phyloP scores from a whole-genome alignment of 176 grass and related monocot species.

The Chrysopogon serrulatus region DNA sequence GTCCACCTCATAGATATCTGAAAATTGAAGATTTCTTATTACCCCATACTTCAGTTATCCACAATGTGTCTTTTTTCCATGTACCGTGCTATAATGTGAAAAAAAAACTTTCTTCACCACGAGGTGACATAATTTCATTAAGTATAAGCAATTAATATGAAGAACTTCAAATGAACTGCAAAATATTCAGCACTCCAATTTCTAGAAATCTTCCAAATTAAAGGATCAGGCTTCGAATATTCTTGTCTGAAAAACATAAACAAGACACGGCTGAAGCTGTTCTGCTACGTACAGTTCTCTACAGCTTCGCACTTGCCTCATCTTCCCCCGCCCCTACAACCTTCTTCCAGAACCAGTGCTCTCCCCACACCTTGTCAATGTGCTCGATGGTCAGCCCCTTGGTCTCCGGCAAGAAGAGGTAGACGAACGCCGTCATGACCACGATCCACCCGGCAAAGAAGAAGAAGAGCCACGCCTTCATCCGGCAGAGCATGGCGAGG shows the following conservation, averaged over 20 bases:
- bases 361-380: constrained; percentile 30
- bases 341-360: constrained; percentile 46
- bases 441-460: constrained; percentile 44
- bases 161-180: no score
- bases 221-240: no score
- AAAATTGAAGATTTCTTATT: background rate
- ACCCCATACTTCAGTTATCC: background rate
- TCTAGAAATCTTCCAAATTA: no score
- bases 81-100: no score
- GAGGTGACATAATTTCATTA: no score
- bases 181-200: no score
- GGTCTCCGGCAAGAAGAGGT: constrained; percentile 36
- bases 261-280: no score
- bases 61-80: background rate
- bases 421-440: constrained; percentile 31
- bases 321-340: background rate
- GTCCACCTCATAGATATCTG: background rate
- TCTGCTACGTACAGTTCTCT: no score
- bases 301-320: background rate
- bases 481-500: constrained; percentile 32
- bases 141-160: no score
- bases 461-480: constrained; percentile 43
- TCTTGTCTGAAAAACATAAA: no score
- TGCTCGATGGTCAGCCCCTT: constrained; percentile 43
- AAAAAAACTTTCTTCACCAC: no score